phyloP scores from a whole-genome alignment of 371 early-diverging fungal species.

The Actinomucor elegans region DNA sequence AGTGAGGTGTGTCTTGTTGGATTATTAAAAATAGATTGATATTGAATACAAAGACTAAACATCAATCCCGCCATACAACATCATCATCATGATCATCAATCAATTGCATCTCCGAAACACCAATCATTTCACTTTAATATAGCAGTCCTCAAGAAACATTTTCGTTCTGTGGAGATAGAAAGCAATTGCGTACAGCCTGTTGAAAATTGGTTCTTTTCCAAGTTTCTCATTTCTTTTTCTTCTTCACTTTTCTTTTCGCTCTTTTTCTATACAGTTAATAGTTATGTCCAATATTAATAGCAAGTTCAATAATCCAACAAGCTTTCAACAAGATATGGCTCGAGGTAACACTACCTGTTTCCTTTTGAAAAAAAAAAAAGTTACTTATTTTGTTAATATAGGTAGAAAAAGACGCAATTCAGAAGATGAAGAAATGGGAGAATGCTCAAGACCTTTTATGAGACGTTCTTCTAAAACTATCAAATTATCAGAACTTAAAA shows the following conservation, averaged over 20 bases:
- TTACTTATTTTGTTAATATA: neutral
- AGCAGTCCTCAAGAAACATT: no score
- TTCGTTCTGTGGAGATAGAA: no score
- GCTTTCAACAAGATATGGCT: conserved; percentile 2
- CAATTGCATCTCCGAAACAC: no score
- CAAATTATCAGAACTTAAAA: conserved; percentile 18
- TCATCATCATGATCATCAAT: no score
- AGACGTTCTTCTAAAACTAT: conserved; percentile 10
- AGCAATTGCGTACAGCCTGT: no score
- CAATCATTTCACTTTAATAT: no score
- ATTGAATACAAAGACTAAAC: no score
- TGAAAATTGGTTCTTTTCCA: neutral
- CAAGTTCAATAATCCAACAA: neutral
- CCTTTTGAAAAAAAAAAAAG: neutral
- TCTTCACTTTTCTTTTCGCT: neutral
- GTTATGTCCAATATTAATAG: neutral
- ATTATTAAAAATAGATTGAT: no score
- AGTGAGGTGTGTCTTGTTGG: no score
- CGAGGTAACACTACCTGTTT: neutral
- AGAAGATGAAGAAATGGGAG: conserved; percentile 53
- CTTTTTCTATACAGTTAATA: neutral
- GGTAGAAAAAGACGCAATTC: conserved; percentile 46
- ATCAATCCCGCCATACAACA: no score
- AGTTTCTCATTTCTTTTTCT: neutral
- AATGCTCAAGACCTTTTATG: conserved; percentile 19